A percentile compares a stretch with the other conserved stretches of the same genome.
phyloP scores from a whole-genome alignment of 345 rosid species.

The Citrus australasica region DNA sequence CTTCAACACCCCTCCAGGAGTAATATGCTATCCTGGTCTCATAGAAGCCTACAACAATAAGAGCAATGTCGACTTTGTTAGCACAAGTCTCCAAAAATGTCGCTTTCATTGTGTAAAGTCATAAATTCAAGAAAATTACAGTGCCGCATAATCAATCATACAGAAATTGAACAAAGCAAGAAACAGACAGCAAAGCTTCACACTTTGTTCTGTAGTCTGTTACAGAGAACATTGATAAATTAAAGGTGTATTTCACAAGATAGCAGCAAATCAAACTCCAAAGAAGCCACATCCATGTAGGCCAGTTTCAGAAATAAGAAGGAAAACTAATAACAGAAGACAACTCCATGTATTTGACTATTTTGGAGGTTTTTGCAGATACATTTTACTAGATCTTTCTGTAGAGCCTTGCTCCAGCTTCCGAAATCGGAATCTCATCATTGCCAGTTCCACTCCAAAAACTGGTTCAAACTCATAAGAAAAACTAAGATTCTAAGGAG shows the following conservation, averaged over 20 bases:
- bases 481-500: not conserved
- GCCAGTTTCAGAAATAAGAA: not conserved
- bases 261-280: not conserved
- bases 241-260: not conserved
- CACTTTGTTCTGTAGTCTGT: not conserved
- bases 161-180: not conserved
- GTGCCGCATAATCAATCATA: not conserved
- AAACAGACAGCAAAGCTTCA: not conserved
- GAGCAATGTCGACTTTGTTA: not conserved
- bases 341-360: not conserved
- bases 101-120: not conserved
- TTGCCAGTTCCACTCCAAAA: not conserved
- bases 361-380: not conserved
- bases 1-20: conserved; percentile 83
- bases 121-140: not conserved
- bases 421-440: not conserved
- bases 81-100: not conserved
- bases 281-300: not conserved
- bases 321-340: not conserved
- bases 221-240: not conserved
- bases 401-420: not conserved
- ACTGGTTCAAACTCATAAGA: not conserved
- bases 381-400: not conserved
- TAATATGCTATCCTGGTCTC: conserved; percentile 91
- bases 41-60: conserved; percentile 61